Evolutionary conservation across 805 yeast genomes (phyloP).

Genomic region (Cyberlindnera nakhonratchasimensis): DNA sequence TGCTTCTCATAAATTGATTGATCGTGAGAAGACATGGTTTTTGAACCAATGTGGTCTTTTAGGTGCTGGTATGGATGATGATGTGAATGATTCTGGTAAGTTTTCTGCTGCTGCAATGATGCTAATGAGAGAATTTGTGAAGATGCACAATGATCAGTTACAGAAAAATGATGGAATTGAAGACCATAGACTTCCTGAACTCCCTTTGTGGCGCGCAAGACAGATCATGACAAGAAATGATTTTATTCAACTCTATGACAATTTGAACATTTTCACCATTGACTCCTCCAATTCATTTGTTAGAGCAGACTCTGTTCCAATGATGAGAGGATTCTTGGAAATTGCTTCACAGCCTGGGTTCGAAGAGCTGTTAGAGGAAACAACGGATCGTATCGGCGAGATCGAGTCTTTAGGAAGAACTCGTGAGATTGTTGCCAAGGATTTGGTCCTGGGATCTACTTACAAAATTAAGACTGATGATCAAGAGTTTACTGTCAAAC

Average conservation of each 20-base stretch:
- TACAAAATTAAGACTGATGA: constrained; percentile 33
- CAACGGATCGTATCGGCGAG: constrained; percentile 64
- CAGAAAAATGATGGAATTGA: constrained; percentile 2
- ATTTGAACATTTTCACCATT: constrained; percentile 73
- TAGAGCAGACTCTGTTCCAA: constrained; percentile 78
- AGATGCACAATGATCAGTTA: constrained; percentile 44
- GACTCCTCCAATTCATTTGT: constrained; percentile 65
- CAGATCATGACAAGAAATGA: constrained; percentile 86
- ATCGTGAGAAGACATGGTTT: constrained; percentile 82
- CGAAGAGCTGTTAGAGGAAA: constrained; percentile 59
- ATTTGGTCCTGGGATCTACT: constrained; percentile 50
- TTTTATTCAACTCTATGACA: constrained; percentile 70
- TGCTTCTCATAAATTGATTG: constrained; percentile 70
- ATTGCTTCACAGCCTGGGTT: constrained; percentile 70
- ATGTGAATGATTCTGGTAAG: constrained; percentile 81
- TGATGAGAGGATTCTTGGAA: constrained; percentile 88
- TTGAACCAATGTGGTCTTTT: constrained; percentile 76
- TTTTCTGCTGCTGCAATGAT: constrained; percentile 73
- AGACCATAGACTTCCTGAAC: constrained; percentile 60
- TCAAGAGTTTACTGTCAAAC: constrained; percentile 17
- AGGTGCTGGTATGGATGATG: constrained; percentile 82
- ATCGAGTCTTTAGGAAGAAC: constrained; percentile 79
- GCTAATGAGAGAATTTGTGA: constrained; percentile 64
- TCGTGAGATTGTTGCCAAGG: constrained; percentile 70
- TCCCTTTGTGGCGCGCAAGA: constrained; percentile 81